A percentile compares a stretch with the other conserved stretches of the same genome.
Evolutionary conservation across 2,329 filamentous ascomycete genomes (phyloP).

Genomic region (Calonectria leucothoes): DNA sequence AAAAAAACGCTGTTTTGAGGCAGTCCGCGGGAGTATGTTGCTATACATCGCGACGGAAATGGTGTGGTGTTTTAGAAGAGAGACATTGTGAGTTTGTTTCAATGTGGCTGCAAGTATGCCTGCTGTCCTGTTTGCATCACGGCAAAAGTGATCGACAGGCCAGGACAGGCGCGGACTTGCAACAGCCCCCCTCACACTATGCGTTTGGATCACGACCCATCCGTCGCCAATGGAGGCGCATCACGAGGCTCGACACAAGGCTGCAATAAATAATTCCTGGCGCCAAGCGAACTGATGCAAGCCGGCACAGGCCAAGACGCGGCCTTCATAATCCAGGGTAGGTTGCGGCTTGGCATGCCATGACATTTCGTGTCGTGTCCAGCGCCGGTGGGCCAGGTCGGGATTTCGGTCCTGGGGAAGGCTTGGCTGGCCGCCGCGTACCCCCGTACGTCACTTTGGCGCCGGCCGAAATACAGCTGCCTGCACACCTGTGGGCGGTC

Average conservation of each 20-base stretch:
- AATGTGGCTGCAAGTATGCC: constrained; percentile 3
- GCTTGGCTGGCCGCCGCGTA: constrained; percentile 32
- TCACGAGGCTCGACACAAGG: neutral
- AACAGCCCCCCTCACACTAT: neutral
- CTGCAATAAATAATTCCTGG: neutral
- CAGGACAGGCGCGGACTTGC: neutral
- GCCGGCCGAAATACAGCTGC: constrained; percentile 20
- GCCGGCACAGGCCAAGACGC: neutral
- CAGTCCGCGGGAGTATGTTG: neutral
- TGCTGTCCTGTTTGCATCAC: neutral
- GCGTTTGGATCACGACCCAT: neutral
- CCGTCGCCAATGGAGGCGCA: neutral
- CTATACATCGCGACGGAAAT: neutral
- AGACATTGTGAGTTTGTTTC: neutral
- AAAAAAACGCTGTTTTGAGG: neutral
- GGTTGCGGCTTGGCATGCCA: constrained; percentile 9
- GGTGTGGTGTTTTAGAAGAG: constrained; percentile 3
- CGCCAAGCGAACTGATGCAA: neutral
- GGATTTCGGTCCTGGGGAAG: constrained; percentile 4
- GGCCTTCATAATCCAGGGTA: neutral
- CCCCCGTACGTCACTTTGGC: constrained; percentile 30
- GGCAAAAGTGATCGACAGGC: neutral
- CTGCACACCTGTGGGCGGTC: constrained; percentile 16
- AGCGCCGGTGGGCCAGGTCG: neutral
- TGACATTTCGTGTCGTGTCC: neutral